Conservation (phyloP, 2,329 filamentous ascomycete genomes). For the Hypoxylon sp. region DNA sequence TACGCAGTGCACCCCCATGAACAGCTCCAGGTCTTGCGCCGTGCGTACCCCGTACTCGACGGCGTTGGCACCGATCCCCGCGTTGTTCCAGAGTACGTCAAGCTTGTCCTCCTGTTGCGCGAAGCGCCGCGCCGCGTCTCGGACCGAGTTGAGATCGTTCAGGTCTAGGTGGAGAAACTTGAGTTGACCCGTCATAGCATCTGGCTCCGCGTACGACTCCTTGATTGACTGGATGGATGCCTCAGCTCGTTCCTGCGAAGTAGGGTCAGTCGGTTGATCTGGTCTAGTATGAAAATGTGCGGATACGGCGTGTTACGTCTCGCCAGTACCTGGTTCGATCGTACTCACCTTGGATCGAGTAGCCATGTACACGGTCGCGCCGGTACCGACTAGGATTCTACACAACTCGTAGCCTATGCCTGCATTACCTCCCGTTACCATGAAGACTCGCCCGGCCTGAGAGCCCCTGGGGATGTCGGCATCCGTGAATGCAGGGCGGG, state of each 20-base stretch:
- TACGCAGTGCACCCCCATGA: conserved; percentile 31
- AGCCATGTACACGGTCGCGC: conserved; percentile 69
- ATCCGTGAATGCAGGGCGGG: conserved; percentile 48
- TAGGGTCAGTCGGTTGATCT: conserved; percentile 8
- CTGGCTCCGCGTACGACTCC: conserved; percentile 15
- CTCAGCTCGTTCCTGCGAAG: conserved; percentile 49
- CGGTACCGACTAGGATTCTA: conserved; percentile 66
- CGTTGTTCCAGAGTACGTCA: conserved; percentile 40
- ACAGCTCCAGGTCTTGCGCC: conserved; percentile 29
- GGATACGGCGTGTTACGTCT: conserved; percentile 8
- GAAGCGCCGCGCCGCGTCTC: conserved; percentile 20
- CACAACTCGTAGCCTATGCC: conserved; percentile 66
- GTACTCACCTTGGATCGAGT: conserved; percentile 56
- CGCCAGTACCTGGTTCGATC: conserved; percentile 7
- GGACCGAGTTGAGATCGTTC: conserved; percentile 40
- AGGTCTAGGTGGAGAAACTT: conserved; percentile 46
- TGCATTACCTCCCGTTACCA: conserved; percentile 63
- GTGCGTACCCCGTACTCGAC: conserved; percentile 24
- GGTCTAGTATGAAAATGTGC: conserved; percentile 1
- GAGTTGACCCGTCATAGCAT: conserved; percentile 28
- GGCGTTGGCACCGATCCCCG: conserved; percentile 25
- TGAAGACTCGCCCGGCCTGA: conserved; percentile 56
- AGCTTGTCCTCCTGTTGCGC: conserved; percentile 25
- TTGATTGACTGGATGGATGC: conserved; percentile 55
- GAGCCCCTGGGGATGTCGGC: conserved; percentile 43